A percentile compares a stretch with the other conserved stretches of the same genome.
Evolutionary conservation across 2,329 filamentous ascomycete species (phyloP).

Genomic region (Claviceps sp.): DNA sequence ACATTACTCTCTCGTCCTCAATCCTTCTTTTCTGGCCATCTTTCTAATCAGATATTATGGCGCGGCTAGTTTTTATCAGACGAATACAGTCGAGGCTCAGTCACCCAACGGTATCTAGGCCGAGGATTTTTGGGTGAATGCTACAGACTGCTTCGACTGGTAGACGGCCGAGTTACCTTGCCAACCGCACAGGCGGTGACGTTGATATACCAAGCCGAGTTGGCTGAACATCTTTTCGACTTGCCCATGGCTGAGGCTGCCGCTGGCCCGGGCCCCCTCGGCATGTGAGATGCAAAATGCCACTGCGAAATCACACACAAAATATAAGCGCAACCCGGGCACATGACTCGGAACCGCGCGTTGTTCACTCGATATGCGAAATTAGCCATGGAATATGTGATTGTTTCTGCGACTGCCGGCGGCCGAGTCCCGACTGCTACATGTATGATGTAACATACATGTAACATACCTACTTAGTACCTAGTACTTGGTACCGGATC

Average conservation of each 20-base stretch:
- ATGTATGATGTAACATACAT: no score
- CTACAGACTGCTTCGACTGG: not conserved
- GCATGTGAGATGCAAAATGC: not conserved
- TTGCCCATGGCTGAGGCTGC: no score
- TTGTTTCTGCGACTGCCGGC: not conserved
- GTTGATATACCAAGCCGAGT: constrained; percentile 4
- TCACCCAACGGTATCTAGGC: not conserved
- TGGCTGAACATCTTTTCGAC: not conserved
- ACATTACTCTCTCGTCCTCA: not conserved
- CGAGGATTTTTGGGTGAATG: not conserved
- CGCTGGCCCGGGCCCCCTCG: no score
- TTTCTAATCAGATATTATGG: not conserved
- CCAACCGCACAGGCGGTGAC: constrained; percentile 1
- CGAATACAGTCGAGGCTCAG: not conserved
- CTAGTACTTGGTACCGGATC: no score
- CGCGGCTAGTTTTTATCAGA: not conserved
- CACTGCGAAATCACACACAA: not conserved
- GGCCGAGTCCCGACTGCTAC: no score
- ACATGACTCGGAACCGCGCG: not conserved
- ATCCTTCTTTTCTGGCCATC: not conserved
- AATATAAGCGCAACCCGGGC: not conserved
- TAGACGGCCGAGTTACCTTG: not conserved
- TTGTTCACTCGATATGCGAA: not conserved
- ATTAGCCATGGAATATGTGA: not conserved
- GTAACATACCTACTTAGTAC: no score